Base-by-base conservation (phyloP, 2,329 filamentous ascomycete species). In the Botrytis byssoidea region DNA sequence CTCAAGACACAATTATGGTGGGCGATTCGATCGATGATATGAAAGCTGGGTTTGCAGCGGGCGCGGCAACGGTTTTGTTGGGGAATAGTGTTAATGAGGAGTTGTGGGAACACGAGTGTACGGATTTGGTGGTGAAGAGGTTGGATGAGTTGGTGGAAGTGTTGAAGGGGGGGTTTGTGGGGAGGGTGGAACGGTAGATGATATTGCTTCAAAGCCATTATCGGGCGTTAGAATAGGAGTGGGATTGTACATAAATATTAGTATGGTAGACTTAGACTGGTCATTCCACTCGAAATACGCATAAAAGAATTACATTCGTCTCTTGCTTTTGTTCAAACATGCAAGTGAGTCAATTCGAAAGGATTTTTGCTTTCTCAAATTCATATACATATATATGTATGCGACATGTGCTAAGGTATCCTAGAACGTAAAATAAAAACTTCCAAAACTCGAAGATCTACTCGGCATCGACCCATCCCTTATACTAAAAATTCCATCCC, bases 1-100 rank as follows among this genome's bases (percentile, higher is more conserved):
- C 76, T 4, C 68, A 71, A 9, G 66, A 75, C 12, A 71, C 80
- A 48, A 81, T 82, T 67, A 82, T 81, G 80, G 80, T 82, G 73
- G 93, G 93, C 6, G 93, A 95, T 81, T 94, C 91, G 25, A 89
- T 97, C 72, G 96, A 98, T 81, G 96, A 99, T 81, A 97, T 98
- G 89, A 93, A 91, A 12, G 94, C 95, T 0, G 95, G 96, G 0
- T 88, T 91, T 74, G 86, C 86, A 70, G 95, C 95, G 0, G 95
- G 95, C 1, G 93, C 95, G 1, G 92, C 94, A 48, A 98, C 96
- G 0, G 94, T 98, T n/a, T 81, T 98, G 80, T 85, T 99, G 63
- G 87, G 92, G 25, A 97, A 97, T 79, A 89, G 93, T n/a, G 90
- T 88, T n/a, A 97, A 97, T 80, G 82, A 82, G 72, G 86, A 91